These are phyloP conservation scores for Aphanomyces stellatus DNA, from an alignment of 352 stramenopile genomes.

Conservation along the genomic window DNA sequence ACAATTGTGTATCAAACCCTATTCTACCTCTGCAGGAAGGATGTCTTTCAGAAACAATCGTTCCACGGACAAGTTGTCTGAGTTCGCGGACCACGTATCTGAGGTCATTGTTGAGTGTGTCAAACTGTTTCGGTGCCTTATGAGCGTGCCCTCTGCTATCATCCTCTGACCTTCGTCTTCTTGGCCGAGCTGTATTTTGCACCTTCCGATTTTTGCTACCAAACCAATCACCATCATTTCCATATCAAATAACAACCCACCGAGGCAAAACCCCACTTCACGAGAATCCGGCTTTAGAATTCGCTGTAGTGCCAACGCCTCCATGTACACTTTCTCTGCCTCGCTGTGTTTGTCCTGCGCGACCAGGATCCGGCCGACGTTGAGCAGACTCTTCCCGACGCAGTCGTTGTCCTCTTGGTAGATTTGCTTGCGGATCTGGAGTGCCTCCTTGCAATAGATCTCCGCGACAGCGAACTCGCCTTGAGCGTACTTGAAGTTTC, in stretches of 20 bases:
- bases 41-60: neutral
- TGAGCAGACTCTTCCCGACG: slow-evolving; percentile 62
- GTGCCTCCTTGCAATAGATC: slow-evolving; percentile 60
- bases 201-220: slow-evolving; percentile 76
- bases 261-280: slow-evolving; percentile 68
- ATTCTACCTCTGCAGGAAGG: neutral
- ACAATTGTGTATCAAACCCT: too few species aligned
- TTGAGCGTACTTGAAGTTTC: slow-evolving; percentile 63
- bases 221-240: neutral
- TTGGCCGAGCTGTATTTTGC: slow-evolving; percentile 41
- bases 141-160: neutral
- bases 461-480: slow-evolving; percentile 29
- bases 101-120: too few species aligned
- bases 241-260: slow-evolving; percentile 24
- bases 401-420: slow-evolving; percentile 64
- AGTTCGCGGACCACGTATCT: neutral
- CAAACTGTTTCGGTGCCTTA: neutral
- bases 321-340: slow-evolving; percentile 49
- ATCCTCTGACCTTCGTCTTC: slow-evolving; percentile 43
- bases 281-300: slow-evolving; percentile 59
- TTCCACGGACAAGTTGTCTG: neutral
- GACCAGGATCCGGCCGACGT: slow-evolving; percentile 66
- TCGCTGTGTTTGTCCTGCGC: slow-evolving; percentile 64
- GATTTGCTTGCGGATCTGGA: slow-evolving; percentile 66
- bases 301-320: slow-evolving; percentile 62